Conservation (phyloP, 768 basidiomycete species). For the Lentinula guzmanii region DNA sequence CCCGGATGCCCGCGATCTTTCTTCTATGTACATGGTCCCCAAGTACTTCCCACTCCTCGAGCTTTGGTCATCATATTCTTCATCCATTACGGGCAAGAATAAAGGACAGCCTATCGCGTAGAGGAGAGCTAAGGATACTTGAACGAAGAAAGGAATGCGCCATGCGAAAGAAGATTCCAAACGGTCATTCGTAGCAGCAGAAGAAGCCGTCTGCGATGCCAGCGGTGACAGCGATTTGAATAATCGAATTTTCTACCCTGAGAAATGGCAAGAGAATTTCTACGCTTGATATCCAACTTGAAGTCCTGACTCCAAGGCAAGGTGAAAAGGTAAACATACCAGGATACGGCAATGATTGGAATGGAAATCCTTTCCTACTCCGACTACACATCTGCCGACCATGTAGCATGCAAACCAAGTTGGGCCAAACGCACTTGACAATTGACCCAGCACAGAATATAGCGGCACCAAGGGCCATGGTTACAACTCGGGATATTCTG, state of each 20-base stretch:
- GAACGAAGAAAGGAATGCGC: not conserved
- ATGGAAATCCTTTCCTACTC: not conserved
- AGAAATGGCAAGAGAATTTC: not conserved
- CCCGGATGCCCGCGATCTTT: not conserved
- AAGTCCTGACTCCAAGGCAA: not conserved
- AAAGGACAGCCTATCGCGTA: not conserved
- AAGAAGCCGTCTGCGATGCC: not conserved
- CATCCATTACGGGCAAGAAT: not conserved
- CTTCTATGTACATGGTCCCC: not conserved
- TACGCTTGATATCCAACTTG: not conserved
- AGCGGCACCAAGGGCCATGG: not conserved
- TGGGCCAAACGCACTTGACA: not conserved
- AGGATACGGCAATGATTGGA: not conserved
- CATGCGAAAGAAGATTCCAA: not conserved
- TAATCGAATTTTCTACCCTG: not conserved
- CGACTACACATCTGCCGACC: not conserved
- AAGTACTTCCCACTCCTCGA: no score
- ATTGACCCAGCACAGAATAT: not conserved
- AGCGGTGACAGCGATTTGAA: not conserved
- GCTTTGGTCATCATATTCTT: not conserved
- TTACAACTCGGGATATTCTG: not conserved
- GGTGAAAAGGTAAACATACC: not conserved
- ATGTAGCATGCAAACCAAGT: not conserved
- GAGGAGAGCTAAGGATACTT: not conserved
- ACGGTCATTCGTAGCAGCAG: not conserved